Evolutionary conservation across 108 stramenopile genomes (phyloP).

Genomic region (Nitzschia putrida): DNA sequence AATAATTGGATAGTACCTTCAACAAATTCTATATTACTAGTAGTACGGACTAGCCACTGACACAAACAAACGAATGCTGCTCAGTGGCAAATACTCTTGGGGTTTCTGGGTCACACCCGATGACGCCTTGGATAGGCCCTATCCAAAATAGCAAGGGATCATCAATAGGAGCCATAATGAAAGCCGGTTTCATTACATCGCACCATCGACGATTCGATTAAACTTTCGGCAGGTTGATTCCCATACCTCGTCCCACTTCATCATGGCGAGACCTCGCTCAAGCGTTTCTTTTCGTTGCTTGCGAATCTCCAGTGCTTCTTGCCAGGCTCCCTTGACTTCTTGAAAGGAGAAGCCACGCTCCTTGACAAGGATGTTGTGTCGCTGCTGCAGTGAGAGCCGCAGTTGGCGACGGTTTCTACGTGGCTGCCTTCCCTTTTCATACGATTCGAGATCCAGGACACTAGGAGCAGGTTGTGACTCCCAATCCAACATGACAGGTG

Average conservation of each 20-base stretch:
- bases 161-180: too few relatives aligned
- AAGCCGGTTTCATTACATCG: conserved; percentile 6
- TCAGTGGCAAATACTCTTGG: too few relatives aligned
- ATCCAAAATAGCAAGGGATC: too few relatives aligned
- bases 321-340: conserved; percentile 58
- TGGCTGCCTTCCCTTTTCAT: conserved; percentile 52
- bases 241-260: conserved; percentile 55
- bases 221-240: conserved; percentile 59
- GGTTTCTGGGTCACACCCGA: too few relatives aligned
- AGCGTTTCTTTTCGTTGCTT: conserved; percentile 54
- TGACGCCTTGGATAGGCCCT: too few relatives aligned
- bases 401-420: conserved; percentile 48
- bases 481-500: conserved; percentile 60
- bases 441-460: conserved; percentile 42
- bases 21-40: too few relatives aligned
- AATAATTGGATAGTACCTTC: background rate
- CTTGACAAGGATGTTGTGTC: conserved; percentile 52
- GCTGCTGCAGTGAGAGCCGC: conserved; percentile 37
- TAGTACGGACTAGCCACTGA: too few relatives aligned
- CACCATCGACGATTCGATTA: conserved; percentile 31
- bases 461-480: conserved; percentile 10
- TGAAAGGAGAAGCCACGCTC: conserved; percentile 44
- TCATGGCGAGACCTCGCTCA: conserved; percentile 34
- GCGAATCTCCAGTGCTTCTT: conserved; percentile 44
- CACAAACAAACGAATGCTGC: too few relatives aligned